These are phyloP conservation scores for Aspergillus fumigatus DNA, from an alignment of 2,329 filamentous ascomycete species.

Conservation along the genomic window DNA sequence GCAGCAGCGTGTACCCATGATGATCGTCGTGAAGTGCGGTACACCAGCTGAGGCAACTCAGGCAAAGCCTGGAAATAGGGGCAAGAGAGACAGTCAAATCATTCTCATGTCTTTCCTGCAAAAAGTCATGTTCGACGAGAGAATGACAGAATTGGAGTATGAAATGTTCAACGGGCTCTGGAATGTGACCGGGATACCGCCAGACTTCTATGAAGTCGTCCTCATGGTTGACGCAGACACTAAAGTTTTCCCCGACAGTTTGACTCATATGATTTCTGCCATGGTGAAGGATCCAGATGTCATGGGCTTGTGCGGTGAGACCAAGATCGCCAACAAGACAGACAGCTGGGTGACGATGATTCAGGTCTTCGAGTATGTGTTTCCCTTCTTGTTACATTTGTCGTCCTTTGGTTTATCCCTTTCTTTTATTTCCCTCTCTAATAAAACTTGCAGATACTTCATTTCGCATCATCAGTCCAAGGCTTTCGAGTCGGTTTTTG, in stretches of 20 bases:
- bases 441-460: constrained; percentile 62
- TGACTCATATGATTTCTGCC: constrained; percentile 98
- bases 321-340: constrained; percentile 98
- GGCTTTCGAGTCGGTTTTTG: constrained; percentile 96
- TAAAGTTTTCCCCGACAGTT: constrained; percentile 95
- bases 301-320: constrained; percentile 98
- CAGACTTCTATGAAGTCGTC: constrained; percentile 95
- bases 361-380: constrained; percentile 81
- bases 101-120: constrained; percentile 99
- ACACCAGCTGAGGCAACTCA: constrained; percentile 78
- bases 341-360: constrained; percentile 95
- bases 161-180: constrained; percentile 99
- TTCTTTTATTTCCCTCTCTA: neutral
- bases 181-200: constrained; percentile 97
- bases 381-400: neutral
- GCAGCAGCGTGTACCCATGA: constrained; percentile 97
- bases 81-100: constrained; percentile 98
- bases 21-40: constrained; percentile 91
- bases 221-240: constrained; percentile 99
- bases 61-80: constrained; percentile 91
- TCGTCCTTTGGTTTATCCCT: no score
- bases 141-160: constrained; percentile 98
- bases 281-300: constrained; percentile 99
- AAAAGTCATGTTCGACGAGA: constrained; percentile 99
- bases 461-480: constrained; percentile 97